Conservation (phyloP, 345 rosid genomes). For the Ceriops tagal region DNA sequence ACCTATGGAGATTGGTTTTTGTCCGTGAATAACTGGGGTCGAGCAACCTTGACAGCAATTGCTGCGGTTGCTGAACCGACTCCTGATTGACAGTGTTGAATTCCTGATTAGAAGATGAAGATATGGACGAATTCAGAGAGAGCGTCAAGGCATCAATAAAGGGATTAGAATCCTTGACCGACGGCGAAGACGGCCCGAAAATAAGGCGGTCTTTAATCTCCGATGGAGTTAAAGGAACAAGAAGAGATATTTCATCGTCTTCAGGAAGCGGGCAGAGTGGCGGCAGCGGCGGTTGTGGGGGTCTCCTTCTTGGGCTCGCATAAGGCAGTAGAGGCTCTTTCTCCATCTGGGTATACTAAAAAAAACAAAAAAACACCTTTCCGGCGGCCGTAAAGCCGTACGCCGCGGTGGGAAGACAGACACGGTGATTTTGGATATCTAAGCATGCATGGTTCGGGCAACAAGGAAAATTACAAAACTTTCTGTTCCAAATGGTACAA, state of each 20-base stretch:
- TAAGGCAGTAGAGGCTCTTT: slow-evolving; percentile 55
- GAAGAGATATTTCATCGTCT: slow-evolving; percentile 52
- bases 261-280: slow-evolving; percentile 68
- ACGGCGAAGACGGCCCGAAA: slow-evolving; percentile 52
- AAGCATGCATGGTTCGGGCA: too few species aligned
- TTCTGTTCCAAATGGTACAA: too few species aligned
- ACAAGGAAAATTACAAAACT: too few species aligned
- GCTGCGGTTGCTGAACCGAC: slow-evolving; percentile 21
- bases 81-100: neutral
- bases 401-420: too few species aligned
- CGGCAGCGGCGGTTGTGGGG: slow-evolving; percentile 20
- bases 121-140: slow-evolving; percentile 33
- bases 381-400: slow-evolving; percentile 17
- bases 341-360: slow-evolving; percentile 36
- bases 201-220: slow-evolving; percentile 64
- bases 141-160: slow-evolving; percentile 50
- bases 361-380: neutral
- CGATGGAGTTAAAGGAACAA: slow-evolving; percentile 61
- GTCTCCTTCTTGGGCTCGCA: slow-evolving; percentile 41
- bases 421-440: too few species aligned
- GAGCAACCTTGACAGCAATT: slow-evolving; percentile 32
- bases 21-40: slow-evolving; percentile 28
- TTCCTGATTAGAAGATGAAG: slow-evolving; percentile 23
- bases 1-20: slow-evolving; percentile 53
- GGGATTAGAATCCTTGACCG: slow-evolving; percentile 39